Evolutionary conservation across 805 yeast genomes (phyloP).

Genomic region (Wickerhamiella qilinensis): DNA sequence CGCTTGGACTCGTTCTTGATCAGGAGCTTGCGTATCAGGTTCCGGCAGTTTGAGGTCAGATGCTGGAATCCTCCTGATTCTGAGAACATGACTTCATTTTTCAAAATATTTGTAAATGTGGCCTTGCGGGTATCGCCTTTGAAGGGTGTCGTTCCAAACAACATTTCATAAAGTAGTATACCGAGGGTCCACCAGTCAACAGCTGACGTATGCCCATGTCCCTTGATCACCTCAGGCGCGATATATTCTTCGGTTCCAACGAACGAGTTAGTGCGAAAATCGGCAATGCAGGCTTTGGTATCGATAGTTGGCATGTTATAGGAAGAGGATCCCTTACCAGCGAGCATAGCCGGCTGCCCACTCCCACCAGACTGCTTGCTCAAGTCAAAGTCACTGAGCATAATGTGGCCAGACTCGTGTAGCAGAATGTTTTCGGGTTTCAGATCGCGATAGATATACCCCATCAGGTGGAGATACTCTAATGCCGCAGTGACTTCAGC

Average conservation of each 20-base stretch:
- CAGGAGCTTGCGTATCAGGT: slow-evolving; percentile 60
- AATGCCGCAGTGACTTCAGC: slow-evolving; percentile 95
- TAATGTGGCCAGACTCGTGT: slow-evolving; percentile 95
- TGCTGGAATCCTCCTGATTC: slow-evolving; percentile 37
- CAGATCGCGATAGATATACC: slow-evolving; percentile 88
- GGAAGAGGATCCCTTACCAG: slow-evolving; percentile 18
- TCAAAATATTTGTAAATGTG: slow-evolving; percentile 77
- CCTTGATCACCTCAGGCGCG: slow-evolving; percentile 95
- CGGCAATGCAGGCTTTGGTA: slow-evolving; percentile 89
- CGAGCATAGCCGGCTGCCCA: slow-evolving; percentile 58
- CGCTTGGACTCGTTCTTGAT: slow-evolving; percentile 82
- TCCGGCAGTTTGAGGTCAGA: slow-evolving; percentile 61
- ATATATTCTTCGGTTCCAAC: slow-evolving; percentile 98
- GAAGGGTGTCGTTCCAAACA: slow-evolving; percentile 91
- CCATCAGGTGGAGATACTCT: slow-evolving; percentile 91
- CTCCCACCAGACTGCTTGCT: slow-evolving; percentile 73
- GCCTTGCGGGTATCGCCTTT: slow-evolving; percentile 80
- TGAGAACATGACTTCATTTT: slow-evolving; percentile 66
- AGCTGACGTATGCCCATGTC: slow-evolving; percentile 93
- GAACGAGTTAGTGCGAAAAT: slow-evolving; percentile 91
- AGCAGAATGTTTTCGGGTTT: slow-evolving; percentile 91
- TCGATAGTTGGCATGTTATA: slow-evolving; percentile 52
- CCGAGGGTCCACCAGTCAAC: slow-evolving; percentile 99
- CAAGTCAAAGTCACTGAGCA: slow-evolving; percentile 92
- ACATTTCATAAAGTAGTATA: slow-evolving; percentile 81